These are phyloP conservation scores for Gentiana straminea DNA, from an alignment of 257 asterid species.

Conservation along the genomic window DNA sequence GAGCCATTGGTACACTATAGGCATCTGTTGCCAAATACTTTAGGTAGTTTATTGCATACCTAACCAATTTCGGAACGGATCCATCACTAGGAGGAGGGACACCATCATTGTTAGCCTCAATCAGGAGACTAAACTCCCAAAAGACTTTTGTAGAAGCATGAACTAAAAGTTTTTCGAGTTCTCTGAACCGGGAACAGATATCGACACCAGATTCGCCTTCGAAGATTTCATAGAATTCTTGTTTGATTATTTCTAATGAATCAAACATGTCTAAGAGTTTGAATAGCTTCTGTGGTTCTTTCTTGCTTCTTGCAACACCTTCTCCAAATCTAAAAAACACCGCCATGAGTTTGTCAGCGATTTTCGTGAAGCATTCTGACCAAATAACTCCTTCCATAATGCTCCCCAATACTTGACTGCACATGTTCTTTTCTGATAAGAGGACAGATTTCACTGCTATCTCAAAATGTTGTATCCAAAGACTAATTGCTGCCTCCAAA, in stretches of 20 bases:
- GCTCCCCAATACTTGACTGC: constrained; percentile 42
- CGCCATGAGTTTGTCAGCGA: constrained; percentile 82
- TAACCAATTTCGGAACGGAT: constrained; percentile 62
- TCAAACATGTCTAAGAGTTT: constrained; percentile 72
- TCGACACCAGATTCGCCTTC: constrained; percentile 54
- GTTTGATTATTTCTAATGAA: constrained; percentile 45
- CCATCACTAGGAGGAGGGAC: constrained; percentile 62
- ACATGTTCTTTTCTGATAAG: constrained; percentile 52
- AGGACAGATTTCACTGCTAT: constrained; percentile 44
- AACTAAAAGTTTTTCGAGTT: constrained; percentile 57
- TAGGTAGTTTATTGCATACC: constrained; percentile 65
- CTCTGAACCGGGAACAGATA: constrained; percentile 50
- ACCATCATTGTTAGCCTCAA: constrained; percentile 63
- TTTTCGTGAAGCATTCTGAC: constrained; percentile 73
- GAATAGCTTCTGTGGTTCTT: constrained; percentile 78
- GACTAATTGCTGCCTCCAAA: constrained; percentile 54
- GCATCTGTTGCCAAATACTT: constrained; percentile 42
- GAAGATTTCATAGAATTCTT: constrained; percentile 34
- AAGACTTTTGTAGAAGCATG: constrained; percentile 57
- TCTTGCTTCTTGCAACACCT: constrained; percentile 68
- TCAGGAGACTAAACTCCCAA: constrained; percentile 66
- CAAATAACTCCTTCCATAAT: constrained; percentile 40
- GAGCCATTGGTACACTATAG: constrained; percentile 42
- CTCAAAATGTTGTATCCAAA: constrained; percentile 69
- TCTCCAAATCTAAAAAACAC: constrained; percentile 84